Percentiles rank a stretch among this genome's conserved stretches.
Evolutionary conservation across 2,329 filamentous ascomycete genomes (phyloP).

Genomic region (Cladosporium sp.): DNA sequence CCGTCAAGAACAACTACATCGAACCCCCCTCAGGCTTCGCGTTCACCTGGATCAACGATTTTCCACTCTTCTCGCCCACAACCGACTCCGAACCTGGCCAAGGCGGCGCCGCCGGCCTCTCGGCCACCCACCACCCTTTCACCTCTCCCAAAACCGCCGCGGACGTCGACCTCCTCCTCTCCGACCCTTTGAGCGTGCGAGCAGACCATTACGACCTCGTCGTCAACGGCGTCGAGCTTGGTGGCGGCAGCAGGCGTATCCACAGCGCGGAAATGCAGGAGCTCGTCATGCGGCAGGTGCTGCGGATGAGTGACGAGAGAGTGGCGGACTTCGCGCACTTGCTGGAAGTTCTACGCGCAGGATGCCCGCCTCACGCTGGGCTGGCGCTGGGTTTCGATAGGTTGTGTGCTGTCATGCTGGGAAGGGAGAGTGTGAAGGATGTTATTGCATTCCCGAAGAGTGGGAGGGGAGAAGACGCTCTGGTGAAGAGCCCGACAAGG

Average conservation of each 20-base stretch:
- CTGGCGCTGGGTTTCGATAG: constrained; percentile 91
- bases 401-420: constrained; percentile 73
- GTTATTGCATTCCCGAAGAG: constrained; percentile 97
- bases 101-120: constrained; percentile 73
- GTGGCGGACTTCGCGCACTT: constrained; percentile 82
- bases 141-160: constrained; percentile 71
- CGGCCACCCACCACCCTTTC: constrained; percentile 91
- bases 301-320: constrained; percentile 69
- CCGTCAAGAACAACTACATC: constrained; percentile 60
- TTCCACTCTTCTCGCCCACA: constrained; percentile 82
- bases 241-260: constrained; percentile 88
- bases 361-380: constrained; percentile 91
- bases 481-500: constrained; percentile 71
- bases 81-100: constrained; percentile 68
- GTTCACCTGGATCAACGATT: constrained; percentile 84
- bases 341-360: constrained; percentile 73
- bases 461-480: constrained; percentile 78
- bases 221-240: constrained; percentile 89
- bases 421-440: constrained; percentile 74
- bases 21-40: constrained; percentile 50
- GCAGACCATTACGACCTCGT: constrained; percentile 96
- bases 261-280: constrained; percentile 80
- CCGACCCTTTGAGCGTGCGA: constrained; percentile 65
- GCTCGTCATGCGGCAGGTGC: constrained; percentile 75
- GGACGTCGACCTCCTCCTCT: constrained; percentile 71